Conservation (phyloP, 805 yeast genomes). For the Scheffersomyces ergatensis region DNA sequence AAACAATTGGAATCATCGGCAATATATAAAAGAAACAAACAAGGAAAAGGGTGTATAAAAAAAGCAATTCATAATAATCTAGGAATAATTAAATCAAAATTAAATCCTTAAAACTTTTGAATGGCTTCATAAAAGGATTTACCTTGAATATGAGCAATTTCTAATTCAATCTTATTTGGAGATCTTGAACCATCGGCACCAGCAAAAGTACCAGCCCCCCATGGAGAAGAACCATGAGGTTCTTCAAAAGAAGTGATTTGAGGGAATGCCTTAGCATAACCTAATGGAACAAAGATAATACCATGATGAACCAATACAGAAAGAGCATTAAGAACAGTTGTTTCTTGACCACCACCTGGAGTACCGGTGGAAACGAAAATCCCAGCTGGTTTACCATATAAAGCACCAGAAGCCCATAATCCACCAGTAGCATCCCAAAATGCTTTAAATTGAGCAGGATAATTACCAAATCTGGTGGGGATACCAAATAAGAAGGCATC, state of each 20-base stretch:
- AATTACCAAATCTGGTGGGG: constrained; percentile 82
- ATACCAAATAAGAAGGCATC: constrained; percentile 84
- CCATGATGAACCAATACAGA: constrained; percentile 78
- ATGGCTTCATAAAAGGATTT: constrained; percentile 44
- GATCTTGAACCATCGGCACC: constrained; percentile 75
- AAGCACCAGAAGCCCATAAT: constrained; percentile 72
- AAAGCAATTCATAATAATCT: too few species aligned
- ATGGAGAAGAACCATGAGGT: constrained; percentile 77
- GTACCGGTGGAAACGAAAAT: constrained; percentile 73
- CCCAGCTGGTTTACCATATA: constrained; percentile 73
- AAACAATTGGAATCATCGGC: too few species aligned
- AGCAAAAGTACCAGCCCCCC: constrained; percentile 84
- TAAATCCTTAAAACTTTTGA: constrained; percentile 21
- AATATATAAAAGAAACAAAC: too few species aligned
- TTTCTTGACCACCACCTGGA: constrained; percentile 82
- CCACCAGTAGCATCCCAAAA: constrained; percentile 80
- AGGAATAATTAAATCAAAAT: too few species aligned
- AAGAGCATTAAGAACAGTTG: constrained; percentile 61
- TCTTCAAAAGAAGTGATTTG: constrained; percentile 56
- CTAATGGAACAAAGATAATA: constrained; percentile 75
- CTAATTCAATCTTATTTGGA: constrained; percentile 62
- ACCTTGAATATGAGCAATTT: constrained; percentile 68
- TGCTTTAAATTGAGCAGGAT: constrained; percentile 74
- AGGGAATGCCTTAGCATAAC: constrained; percentile 58
- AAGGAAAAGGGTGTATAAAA: too few species aligned